Conservation (phyloP, 1,284 basidiomycete genomes). For the Inonotus obliquus region DNA sequence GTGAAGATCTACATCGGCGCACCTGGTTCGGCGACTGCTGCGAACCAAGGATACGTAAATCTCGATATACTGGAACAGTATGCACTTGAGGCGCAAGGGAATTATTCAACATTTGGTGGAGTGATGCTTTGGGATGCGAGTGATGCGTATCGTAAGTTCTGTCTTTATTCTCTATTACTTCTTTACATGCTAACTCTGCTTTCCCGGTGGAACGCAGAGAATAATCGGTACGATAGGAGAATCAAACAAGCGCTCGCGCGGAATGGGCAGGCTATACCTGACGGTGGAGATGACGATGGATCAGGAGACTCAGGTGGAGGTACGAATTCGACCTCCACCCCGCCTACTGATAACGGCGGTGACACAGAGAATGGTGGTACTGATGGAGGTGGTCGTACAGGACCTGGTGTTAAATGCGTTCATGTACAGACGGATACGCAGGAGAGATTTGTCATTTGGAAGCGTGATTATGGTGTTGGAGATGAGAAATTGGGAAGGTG, state of each 20-base stretch:
- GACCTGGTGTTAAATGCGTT: background rate
- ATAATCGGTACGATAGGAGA: conserved; percentile 18
- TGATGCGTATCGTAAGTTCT: conserved; percentile 17
- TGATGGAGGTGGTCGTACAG: background rate
- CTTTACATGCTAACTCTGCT: background rate
- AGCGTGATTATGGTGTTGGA: background rate
- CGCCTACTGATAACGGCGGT: background rate
- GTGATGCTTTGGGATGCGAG: conserved; percentile 20
- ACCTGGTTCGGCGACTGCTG: conserved; percentile 23
- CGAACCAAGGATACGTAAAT: conserved; percentile 21
- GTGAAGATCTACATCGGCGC: conserved; percentile 26
- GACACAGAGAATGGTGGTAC: background rate
- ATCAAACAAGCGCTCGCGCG: conserved; percentile 16
- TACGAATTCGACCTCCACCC: background rate
- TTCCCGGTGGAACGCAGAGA: conserved; percentile 1
- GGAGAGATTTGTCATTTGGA: background rate
- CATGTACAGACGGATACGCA: background rate
- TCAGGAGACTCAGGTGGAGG: conserved; percentile 5
- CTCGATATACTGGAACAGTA: conserved; percentile 17
- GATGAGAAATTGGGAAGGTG: background rate
- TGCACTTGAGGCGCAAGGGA: conserved; percentile 16
- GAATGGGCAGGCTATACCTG: conserved; percentile 13
- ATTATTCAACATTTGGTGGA: conserved; percentile 20
- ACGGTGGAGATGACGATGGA: background rate
- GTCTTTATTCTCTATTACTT: background rate